Conservation (phyloP, 768 basidiomycete genomes). For the Leucogyrophana mollusca region DNA sequence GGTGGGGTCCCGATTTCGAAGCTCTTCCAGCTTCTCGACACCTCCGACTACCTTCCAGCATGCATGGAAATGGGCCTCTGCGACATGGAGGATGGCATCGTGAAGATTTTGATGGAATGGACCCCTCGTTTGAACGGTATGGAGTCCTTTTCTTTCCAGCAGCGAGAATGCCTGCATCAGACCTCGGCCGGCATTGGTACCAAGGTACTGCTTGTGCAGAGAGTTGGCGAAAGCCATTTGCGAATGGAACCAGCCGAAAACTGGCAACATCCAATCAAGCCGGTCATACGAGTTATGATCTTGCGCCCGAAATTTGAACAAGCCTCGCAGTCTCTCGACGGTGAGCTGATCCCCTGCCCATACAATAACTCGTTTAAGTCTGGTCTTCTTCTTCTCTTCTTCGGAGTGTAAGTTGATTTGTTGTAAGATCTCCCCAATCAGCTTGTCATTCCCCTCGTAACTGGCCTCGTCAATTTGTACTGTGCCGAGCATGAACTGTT, state of each 20-base stretch:
- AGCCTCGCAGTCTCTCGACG: conserved; percentile 29
- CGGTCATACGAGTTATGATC: conserved; percentile 40
- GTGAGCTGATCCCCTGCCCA: conserved; percentile 42
- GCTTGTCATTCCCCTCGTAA: conserved; percentile 35
- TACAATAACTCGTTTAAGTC: conserved; percentile 22
- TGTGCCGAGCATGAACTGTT: conserved; percentile 36
- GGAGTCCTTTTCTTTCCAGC: conserved; percentile 19
- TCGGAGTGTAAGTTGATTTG: conserved; percentile 23
- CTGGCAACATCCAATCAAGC: conserved; percentile 30
- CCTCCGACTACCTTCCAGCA: conserved; percentile 2
- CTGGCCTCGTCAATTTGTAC: conserved; percentile 37
- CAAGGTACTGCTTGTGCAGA: conserved; percentile 40
- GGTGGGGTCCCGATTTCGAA: not conserved
- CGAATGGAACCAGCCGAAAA: conserved; percentile 42
- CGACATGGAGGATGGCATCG: conserved; percentile 6
- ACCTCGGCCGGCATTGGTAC: conserved; percentile 19
- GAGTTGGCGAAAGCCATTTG: conserved; percentile 40
- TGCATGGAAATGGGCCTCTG: conserved; percentile 7
- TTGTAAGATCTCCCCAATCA: conserved; percentile 29
- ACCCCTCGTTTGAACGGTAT: conserved; percentile 9
- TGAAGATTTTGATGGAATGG: conserved; percentile 18
- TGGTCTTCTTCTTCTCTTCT: conserved; percentile 19
- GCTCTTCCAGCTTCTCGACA: conserved; percentile 2
- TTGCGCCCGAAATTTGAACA: conserved; percentile 33
- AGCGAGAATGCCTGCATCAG: conserved; percentile 19